Base-by-base conservation (phyloP, 495 filamentous ascomycete genomes). In the Penicillium bovifimosum region DNA sequence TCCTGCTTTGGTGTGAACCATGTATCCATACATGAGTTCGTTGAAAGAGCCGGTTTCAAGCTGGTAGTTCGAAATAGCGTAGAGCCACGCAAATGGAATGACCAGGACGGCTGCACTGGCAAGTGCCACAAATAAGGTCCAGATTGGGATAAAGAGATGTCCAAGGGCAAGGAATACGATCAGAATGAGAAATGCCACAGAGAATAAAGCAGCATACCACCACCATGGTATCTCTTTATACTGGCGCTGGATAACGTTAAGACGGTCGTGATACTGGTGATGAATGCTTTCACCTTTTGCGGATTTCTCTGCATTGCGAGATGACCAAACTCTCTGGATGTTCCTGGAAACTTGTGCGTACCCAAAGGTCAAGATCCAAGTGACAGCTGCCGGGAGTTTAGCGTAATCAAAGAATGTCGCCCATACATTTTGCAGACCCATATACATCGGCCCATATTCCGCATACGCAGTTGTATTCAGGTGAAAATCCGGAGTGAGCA, bases 371-470 rank as follows among this genome's bases (percentile, higher is more conserved):
- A 63, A 66, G 57, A 82, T 80, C 77, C 78, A 82, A 8, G 72
- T 73, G 35, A 81, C 60, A 2, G 77, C 78, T 9, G 77, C 77
- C n/a, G 76, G 69, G 39, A 80, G 74, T 11, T 76, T 79, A 26
- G 76, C 74, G 48, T 80, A 80, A 60, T 80, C 77, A 55, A 81
- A 81, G 66, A 81, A 80, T 24, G 78, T 79, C 3, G 63, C 60
- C 79, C 79, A 82, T 9, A 79, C 65, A 36, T 75, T 68, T 40
- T 81, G 79, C 5, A 76, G 53, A 9, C 78, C 75, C 59, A 80
- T 76, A 47, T 79, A 78, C 45, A 77, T 70, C 8, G 69, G 73
- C 0, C 78, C 79, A 16, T 73, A 61, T 28, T 79, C 66, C 34
- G 74, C 64, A 41, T 77, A 81, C 0, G 74, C 76, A 3, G 78